These are phyloP conservation scores for Collybia nuda DNA, from an alignment of 768 basidiomycete genomes.

Conservation along the genomic window DNA sequence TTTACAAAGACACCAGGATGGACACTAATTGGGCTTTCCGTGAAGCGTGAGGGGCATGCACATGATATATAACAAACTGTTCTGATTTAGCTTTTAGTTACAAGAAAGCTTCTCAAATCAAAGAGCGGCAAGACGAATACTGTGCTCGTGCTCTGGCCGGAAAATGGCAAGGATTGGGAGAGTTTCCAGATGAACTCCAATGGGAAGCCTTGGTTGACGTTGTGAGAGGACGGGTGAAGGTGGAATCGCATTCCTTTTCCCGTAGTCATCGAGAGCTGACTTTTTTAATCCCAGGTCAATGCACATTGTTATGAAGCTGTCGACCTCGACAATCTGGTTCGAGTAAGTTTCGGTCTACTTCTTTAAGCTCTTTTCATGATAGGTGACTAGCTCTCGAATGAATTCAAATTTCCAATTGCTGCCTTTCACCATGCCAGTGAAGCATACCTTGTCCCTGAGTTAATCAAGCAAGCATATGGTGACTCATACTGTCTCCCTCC, in stretches of 20 bases:
- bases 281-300: slow-evolving; percentile 40
- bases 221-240: slow-evolving; percentile 75
- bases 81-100: slow-evolving; percentile 37
- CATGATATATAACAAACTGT: slow-evolving; percentile 10
- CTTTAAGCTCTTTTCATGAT: background rate
- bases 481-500: slow-evolving; percentile 17
- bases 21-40: slow-evolving; percentile 72
- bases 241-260: slow-evolving; percentile 15
- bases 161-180: slow-evolving; percentile 48
- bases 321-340: slow-evolving; percentile 70
- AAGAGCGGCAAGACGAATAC: slow-evolving; percentile 66
- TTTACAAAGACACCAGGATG: slow-evolving; percentile 58
- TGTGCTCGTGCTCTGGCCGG: slow-evolving; percentile 50
- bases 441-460: slow-evolving; percentile 78
- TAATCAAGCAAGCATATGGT: slow-evolving; percentile 71
- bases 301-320: slow-evolving; percentile 59
- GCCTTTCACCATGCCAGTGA: slow-evolving; percentile 82
- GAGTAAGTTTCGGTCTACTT: slow-evolving; percentile 41
- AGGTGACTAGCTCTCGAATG: slow-evolving; percentile 63
- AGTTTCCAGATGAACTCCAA: slow-evolving; percentile 69
- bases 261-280: background rate
- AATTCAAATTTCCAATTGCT: slow-evolving; percentile 79
- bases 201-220: slow-evolving; percentile 83
- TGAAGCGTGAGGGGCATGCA: slow-evolving; percentile 43
- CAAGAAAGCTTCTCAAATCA: slow-evolving; percentile 64